Base-by-base conservation (phyloP, 768 basidiomycete genomes). In the Tulasnella sp. region DNA sequence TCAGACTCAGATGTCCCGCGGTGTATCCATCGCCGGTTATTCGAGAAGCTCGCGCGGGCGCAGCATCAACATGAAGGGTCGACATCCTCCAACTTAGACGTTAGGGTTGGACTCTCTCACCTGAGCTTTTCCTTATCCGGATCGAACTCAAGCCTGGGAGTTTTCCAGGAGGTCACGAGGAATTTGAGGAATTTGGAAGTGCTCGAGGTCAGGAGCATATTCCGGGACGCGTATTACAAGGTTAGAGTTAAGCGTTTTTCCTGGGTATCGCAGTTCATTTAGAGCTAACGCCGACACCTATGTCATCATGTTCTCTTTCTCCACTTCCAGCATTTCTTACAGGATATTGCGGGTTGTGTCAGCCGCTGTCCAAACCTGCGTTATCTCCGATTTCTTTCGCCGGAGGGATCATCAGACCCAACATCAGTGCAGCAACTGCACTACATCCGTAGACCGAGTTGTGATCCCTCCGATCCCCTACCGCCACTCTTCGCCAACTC, bases 91-190 rank as follows among this genome's bases (percentile, higher is more conserved):
- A 59, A 59, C 26, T 48, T 48, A 5, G 21, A 11, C 5, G 21
- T 48, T 21, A 48, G 34, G 15, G 34, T 38, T 38, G 34, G 34
- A 7, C 43, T 56, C 38, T 13, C 29, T 3, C 4, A 56, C 29
- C 55, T 56, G 38, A 43, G 44, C 15, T 24, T 56, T 11, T 29
- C 41, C 23, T 27, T 56, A 21, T 27, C 4, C 7, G 55, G 44
- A 26, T 43, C 19, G 17, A 59, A 42, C 48, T 34, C 49, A 32
- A 26, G 58, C 15, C 41, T 59, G 21, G 58, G 58, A 29, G 47
- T 59, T 47, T 38, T 59, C 44, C 58, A 59, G 45, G 58, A 59
- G 47, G 50, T 59, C 19, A 59, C 58, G 45, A 59, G 49, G 34
- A 59, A 59, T 23, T 24, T 59, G 27, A 49, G 49, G 58, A 47